Evolutionary conservation across 768 basidiomycete genomes (phyloP).

Genomic region (Kwoniella dendrophila): DNA sequence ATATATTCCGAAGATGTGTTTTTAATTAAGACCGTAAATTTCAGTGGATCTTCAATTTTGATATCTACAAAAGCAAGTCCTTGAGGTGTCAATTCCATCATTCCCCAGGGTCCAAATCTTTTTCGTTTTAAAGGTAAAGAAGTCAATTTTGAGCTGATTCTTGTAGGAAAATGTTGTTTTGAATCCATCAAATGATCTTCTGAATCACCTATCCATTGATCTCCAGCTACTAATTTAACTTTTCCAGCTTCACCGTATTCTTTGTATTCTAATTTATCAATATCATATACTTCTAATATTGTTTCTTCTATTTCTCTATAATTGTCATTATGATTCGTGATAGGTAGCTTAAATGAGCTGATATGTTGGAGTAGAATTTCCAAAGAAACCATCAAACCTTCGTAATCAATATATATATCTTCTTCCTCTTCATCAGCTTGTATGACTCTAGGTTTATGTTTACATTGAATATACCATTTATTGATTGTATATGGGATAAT

Average conservation of each 20-base stretch:
- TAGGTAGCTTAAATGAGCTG: not conserved
- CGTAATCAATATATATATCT: not conserved
- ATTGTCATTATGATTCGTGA: not conserved
- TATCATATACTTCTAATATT: not conserved
- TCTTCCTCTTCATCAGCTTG: not conserved
- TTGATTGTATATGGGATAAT: not conserved
- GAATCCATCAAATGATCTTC: not conserved
- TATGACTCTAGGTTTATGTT: not conserved
- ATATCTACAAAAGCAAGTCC: not conserved
- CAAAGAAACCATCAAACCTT: not conserved
- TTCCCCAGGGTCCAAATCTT: constrained; percentile 1
- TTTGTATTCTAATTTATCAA: not conserved
- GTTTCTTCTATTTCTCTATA: too few relatives aligned
- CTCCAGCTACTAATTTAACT: not conserved
- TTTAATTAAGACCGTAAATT: not conserved
- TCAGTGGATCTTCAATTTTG: not conserved
- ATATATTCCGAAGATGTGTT: not conserved
- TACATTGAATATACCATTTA: not conserved
- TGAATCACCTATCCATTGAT: not conserved
- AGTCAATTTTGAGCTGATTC: not conserved
- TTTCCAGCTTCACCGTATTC: not conserved
- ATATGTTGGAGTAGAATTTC: not conserved
- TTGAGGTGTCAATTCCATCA: not conserved
- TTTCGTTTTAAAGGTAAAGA: not conserved
- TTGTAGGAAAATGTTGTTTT: not conserved